Percentiles rank a stretch among this genome's conserved stretches.
Conservation (phyloP, 1,284 basidiomycete genomes). For the Tetrapyrgos nigripes region DNA sequence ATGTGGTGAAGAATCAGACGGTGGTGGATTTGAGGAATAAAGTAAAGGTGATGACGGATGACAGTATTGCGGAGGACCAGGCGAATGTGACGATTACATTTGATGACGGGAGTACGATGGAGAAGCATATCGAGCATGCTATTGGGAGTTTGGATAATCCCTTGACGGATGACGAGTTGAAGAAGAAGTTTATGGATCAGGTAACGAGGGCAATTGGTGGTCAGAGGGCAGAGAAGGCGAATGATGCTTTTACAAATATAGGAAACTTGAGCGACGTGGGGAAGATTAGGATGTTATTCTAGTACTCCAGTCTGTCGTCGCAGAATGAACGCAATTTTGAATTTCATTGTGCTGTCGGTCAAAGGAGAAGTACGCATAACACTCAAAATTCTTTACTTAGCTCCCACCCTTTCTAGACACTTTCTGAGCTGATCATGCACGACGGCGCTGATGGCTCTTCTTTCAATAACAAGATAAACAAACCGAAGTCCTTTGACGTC, state of each 20-base stretch:
- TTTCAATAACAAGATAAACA: too few species aligned
- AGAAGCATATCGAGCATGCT: conserved; percentile 24
- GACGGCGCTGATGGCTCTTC: too few species aligned
- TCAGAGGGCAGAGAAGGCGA: conserved; percentile 17
- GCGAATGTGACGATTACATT: conserved; percentile 19
- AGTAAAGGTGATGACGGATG: conserved; percentile 23
- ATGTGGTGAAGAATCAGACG: conserved; percentile 19
- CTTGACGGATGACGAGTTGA: conserved; percentile 20
- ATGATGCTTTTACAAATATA: conserved; percentile 11
- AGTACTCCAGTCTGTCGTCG: too few species aligned
- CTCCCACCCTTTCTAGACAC: too few species aligned
- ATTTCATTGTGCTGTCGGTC: too few species aligned
- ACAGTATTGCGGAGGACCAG: conserved; percentile 18
- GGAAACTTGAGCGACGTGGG: conserved; percentile 14
- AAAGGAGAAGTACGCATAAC: too few species aligned
- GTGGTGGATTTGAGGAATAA: conserved; percentile 21
- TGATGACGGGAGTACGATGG: conserved; percentile 18
- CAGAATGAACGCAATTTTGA: too few species aligned
- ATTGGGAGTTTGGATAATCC: conserved; percentile 27
- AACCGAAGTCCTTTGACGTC: too few species aligned
- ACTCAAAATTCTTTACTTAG: too few species aligned
- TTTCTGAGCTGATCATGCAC: too few species aligned
- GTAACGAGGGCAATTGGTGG: conserved; percentile 19
- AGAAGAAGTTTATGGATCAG: conserved; percentile 27
- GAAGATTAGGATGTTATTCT: conserved; percentile 5